Evolutionary conservation across 2,329 filamentous ascomycete genomes (phyloP).

Genomic region (Ceratocystis colombiana): DNA sequence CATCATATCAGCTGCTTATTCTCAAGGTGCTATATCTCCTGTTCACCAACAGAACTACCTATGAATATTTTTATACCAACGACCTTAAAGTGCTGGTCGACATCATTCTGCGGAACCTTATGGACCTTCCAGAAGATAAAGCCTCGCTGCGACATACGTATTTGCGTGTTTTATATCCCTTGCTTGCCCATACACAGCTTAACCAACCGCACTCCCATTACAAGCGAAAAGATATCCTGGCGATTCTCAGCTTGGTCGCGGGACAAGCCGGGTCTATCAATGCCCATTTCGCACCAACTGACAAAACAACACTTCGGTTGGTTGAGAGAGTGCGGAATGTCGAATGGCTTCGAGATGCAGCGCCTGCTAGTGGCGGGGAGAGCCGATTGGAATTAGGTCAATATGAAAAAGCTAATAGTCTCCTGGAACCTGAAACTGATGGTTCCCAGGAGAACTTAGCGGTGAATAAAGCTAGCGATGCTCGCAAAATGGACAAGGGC

Average conservation of each 20-base stretch:
- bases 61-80: slow-evolving; percentile 98
- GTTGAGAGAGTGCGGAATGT: slow-evolving; percentile 66
- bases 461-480: not conserved
- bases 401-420: not conserved
- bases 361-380: not conserved
- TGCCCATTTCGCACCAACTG: slow-evolving; percentile 67
- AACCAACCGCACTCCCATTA: slow-evolving; percentile 70
- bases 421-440: slow-evolving; percentile 29
- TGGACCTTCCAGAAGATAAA: slow-evolving; percentile 82
- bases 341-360: slow-evolving; percentile 49
- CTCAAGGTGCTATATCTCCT: slow-evolving; percentile 90
- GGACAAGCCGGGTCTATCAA: slow-evolving; percentile 45
- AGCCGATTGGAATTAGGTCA: not conserved
- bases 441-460: not conserved
- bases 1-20: slow-evolving; percentile 88
- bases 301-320: slow-evolving; percentile 68
- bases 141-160: slow-evolving; percentile 79
- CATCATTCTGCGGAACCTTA: slow-evolving; percentile 91
- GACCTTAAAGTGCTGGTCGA: slow-evolving; percentile 89
- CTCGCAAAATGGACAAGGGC: slow-evolving; percentile 30
- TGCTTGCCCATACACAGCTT: slow-evolving; percentile 85
- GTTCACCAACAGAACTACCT: slow-evolving; percentile 82
- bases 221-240: slow-evolving; percentile 75
- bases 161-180: slow-evolving; percentile 78
- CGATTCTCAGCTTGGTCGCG: slow-evolving; percentile 56